phyloP scores from a whole-genome alignment of 768 basidiomycete genomes.

The Daedaleopsis nitida region DNA sequence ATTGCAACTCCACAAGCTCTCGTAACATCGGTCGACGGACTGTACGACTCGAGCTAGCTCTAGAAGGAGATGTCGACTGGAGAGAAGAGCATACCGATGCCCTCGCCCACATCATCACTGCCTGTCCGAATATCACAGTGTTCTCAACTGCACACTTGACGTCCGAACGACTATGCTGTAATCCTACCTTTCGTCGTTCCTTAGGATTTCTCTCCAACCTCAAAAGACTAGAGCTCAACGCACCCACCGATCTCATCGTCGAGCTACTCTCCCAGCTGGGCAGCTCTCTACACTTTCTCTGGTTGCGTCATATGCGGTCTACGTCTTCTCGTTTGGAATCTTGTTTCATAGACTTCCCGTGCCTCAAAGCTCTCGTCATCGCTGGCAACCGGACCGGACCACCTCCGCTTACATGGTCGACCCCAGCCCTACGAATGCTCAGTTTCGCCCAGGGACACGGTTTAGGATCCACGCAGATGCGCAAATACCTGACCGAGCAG shows the following conservation, averaged over 20 bases:
- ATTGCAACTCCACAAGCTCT: neutral
- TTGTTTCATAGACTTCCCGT: constrained; percentile 1
- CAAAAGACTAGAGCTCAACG: constrained; percentile 15
- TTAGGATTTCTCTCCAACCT: constrained; percentile 3
- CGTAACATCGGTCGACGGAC: constrained; percentile 9
- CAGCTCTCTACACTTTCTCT: constrained; percentile 12
- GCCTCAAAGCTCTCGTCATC: constrained; percentile 1
- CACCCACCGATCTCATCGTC: constrained; percentile 1
- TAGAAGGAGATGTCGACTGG: constrained; percentile 23
- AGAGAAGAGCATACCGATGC: constrained; percentile 12
- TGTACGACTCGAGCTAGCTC: constrained; percentile 19
- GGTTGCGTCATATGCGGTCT: neutral
- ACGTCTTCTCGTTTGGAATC: neutral
- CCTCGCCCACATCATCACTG: constrained; percentile 10
- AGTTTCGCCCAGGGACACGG: neutral
- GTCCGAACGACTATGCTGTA: constrained; percentile 9
- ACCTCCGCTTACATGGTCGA: constrained; percentile 1
- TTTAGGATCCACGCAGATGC: neutral
- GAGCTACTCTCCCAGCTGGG: constrained; percentile 4
- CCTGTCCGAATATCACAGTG: constrained; percentile 17
- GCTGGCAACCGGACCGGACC: constrained; percentile 2
- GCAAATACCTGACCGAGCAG: constrained; percentile 1
- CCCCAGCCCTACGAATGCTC: constrained; percentile 4
- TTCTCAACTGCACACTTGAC: constrained; percentile 21
- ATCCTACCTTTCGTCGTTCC: neutral